These are phyloP conservation scores for Psophocarpus tetragonolobus DNA, from an alignment of 306 rosid species.

Conservation along the genomic window DNA sequence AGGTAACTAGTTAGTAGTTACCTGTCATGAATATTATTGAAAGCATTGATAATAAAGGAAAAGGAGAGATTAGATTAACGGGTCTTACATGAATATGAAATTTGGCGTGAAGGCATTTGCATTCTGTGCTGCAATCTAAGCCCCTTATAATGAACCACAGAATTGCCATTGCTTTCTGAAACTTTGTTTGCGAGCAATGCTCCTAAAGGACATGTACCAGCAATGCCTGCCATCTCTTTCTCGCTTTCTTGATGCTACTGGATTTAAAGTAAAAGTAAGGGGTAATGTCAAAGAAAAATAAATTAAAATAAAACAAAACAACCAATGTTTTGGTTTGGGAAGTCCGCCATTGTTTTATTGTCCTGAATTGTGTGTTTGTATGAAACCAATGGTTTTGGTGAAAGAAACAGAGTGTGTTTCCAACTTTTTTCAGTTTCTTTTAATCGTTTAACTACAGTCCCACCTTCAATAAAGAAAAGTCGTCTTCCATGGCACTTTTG, in stretches of 20 bases:
- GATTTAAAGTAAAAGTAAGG: slow-evolving; percentile 33
- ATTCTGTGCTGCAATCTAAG: slow-evolving; percentile 43
- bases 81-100: slow-evolving; percentile 44
- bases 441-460: slow-evolving; percentile 44
- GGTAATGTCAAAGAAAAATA: not conserved
- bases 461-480: slow-evolving; percentile 17
- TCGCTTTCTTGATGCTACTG: not conserved
- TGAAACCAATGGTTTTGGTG: slow-evolving; percentile 35
- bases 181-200: slow-evolving; percentile 40
- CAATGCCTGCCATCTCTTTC: slow-evolving; percentile 43
- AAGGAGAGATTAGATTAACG: too few species aligned
- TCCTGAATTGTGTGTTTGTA: not conserved
- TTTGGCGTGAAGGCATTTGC: slow-evolving; percentile 29
- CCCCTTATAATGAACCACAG: slow-evolving; percentile 38
- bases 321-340: slow-evolving; percentile 41
- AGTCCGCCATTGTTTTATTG: slow-evolving; percentile 34
- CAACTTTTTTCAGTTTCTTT: slow-evolving; percentile 27
- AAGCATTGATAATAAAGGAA: too few species aligned
- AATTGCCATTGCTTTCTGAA: slow-evolving; percentile 27
- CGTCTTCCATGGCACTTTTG: slow-evolving; percentile 1
- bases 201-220: slow-evolving; percentile 47
- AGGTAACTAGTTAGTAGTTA: not conserved
- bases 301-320: not conserved
- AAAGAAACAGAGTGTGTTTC: not conserved
- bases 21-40: too few species aligned